These are phyloP conservation scores for Plenodomus lindquistii DNA, from an alignment of 2,329 filamentous ascomycete species.

Conservation along the genomic window DNA sequence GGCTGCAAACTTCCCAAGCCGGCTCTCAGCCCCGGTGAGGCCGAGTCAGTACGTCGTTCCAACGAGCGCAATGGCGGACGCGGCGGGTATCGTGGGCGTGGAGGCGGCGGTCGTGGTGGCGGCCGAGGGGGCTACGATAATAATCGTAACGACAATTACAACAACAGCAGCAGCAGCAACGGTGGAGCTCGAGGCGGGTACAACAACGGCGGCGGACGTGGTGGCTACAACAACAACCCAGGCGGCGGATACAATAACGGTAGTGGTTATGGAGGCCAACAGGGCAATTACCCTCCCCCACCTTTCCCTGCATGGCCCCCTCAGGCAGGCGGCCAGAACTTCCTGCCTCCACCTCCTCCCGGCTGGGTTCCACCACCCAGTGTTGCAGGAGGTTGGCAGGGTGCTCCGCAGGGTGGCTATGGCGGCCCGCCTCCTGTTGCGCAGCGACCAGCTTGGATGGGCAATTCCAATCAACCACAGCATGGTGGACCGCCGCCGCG, in stretches of 20 bases:
- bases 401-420: conserved; percentile 12
- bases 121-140: conserved; percentile 41
- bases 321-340: conserved; percentile 30
- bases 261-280: conserved; percentile 22
- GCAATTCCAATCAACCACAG: conserved; percentile 17
- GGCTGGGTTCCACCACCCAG: conserved; percentile 34
- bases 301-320: conserved; percentile 24
- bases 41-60: conserved; percentile 65
- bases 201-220: conserved; percentile 19
- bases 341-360: conserved; percentile 30
- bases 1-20: conserved; percentile 75
- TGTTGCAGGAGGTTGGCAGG: conserved; percentile 15
- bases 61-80: conserved; percentile 61
- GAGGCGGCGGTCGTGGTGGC: conserved; percentile 17
- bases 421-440: conserved; percentile 17
- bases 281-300: conserved; percentile 17
- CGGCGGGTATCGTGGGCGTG: conserved; percentile 24
- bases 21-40: conserved; percentile 70
- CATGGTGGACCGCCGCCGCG: conserved; percentile 24
- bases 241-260: conserved; percentile 25
- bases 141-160: conserved; percentile 22
- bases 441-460: conserved; percentile 27
- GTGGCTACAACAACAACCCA: conserved; percentile 17
- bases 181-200: conserved; percentile 32
- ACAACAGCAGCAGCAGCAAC: conserved; percentile 23